Base-by-base conservation (phyloP, 352 stramenopile species). In the Globisporangium mamillatum region DNA sequence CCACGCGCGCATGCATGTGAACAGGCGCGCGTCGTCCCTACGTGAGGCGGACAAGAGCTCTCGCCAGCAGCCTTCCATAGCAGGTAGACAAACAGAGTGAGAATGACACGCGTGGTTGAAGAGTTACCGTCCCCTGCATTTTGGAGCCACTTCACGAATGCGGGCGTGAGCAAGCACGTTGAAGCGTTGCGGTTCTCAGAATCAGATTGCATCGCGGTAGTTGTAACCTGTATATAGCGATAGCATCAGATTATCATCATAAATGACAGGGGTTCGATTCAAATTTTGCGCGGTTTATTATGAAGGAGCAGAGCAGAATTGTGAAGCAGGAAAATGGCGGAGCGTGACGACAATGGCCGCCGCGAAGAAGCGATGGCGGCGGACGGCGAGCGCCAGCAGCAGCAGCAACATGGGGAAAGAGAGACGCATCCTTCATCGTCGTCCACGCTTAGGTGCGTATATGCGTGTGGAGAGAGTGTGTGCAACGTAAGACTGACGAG, bases 1-100 rank as follows among this genome's bases (percentile, higher is more conserved):
- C 84, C 80, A 92, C 0, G 64, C 74, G 0, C 79, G 71, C 27
- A 92, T 20, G 59, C 78, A 89, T 4, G 63, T 68, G 64, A 89
- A 92, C 18, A 80, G 32, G 14, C 59, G 71, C n/a, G 72, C 53
- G 2, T 67, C 41, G 0, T 10, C 16, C 22, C 74, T 59, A 0
- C 5, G 18, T 6, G 58, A 29, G 7, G 32, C 68, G 9, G 63
- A 64, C n/a, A 87, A 75, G 0, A 89, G 71, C 22, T 69, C 61
- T 50, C 62, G 71, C 84, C 84, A 92, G 52, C 64, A 69, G n/a
- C 16, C 5, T 7, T 36, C 50, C 50, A 56, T 52, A 18, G 16
- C 27, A 10, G 22, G 34, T 29, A 10, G 22, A n/a, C 32, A 34
- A 0, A 61, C 9, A 50, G 32, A 29, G 1, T 8, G 27, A 29